Evolutionary conservation across 164 flowering plant genomes (phyloP), one percentile per base, ranked within the genome.

Genomic region (Malania oleifera): DNA sequence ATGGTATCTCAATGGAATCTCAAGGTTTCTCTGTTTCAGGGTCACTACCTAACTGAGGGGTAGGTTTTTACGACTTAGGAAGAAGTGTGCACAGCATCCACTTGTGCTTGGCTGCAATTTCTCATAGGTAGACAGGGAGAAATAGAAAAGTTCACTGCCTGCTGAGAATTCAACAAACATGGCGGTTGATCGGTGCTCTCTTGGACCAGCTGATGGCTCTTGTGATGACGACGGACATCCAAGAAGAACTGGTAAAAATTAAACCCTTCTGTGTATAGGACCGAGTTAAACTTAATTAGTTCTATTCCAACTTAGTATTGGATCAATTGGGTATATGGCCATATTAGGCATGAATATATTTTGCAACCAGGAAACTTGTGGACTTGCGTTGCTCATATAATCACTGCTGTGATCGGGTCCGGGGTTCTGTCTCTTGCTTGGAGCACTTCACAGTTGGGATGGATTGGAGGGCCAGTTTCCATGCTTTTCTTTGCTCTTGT

Each of bases 401-500:
- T 50, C 4, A 50, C 53, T 8, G 53, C 53, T 3, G 29, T 50
- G 12, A 24, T 50, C 13, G 53, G 53, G 14, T 23, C 53, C 13
- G 53, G 53, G 53, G 53, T 50, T 24, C 53, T 50, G 29, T 50
- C 53, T 50, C 53, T 50, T 24, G 53, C 53, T 7, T 50, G 53
- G 53, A 27, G 29, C 14, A 27, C 34, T 24, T 27, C 53, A 12
- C 53, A 50, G 29, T 50, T 50, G n/a, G 53, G 53, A 11, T 50
- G 53, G 53, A 27, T 50, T 7, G 53, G 29, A 24, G 53, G 53
- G n/a, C 53, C 53, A 3, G n/a, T 50, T 11, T 0, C 53, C 53
- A 3, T 50, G 53, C 29, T 50, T 1, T 50, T 6, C 29, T 24
- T 23, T 12, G 53, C 53, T 5, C 13, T 50, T 27, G 18, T 27